phyloP scores from a whole-genome alignment of 2,329 filamentous ascomycete species.

The Fusarium armeniacum region DNA sequence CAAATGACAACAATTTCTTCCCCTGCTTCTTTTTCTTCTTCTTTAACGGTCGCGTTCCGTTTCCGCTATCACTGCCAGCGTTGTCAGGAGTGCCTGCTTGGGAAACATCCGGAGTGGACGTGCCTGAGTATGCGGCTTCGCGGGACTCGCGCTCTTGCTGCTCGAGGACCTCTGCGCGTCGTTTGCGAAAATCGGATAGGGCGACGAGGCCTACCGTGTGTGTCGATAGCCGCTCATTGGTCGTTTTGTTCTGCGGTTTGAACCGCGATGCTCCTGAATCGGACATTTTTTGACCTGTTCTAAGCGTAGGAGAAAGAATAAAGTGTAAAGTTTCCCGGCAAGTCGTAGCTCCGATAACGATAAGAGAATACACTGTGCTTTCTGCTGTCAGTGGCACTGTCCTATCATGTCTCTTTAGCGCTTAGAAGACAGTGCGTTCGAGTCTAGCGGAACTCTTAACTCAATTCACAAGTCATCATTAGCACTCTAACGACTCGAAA shows the following conservation, averaged over 20 bases:
- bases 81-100: constrained; percentile 63
- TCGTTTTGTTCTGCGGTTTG: constrained; percentile 79
- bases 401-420: accelerated
- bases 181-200: constrained; percentile 94
- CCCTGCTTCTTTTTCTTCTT: constrained; percentile 61
- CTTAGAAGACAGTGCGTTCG: not conserved
- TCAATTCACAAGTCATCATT: not conserved
- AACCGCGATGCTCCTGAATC: constrained; percentile 70
- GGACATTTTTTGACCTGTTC: constrained; percentile 55
- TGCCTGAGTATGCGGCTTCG: constrained; percentile 66
- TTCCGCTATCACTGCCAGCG: constrained; percentile 54
- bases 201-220: constrained; percentile 92
- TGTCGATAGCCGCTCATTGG: constrained; percentile 84
- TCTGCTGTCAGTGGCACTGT: not conserved
- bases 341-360: constrained; percentile 21
- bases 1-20: constrained; percentile 72
- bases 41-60: constrained; percentile 44
- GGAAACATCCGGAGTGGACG: constrained; percentile 65
- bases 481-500: not conserved
- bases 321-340: constrained; percentile 5
- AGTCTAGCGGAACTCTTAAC: not conserved
- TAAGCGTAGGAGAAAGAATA: constrained; percentile 1
- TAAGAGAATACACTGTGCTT: constrained; percentile 14
- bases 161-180: constrained; percentile 93
- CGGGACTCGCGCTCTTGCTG: constrained; percentile 86